These are phyloP conservation scores for Mycena sp. DNA, from an alignment of 1,284 basidiomycete species.

Conservation along the genomic window DNA sequence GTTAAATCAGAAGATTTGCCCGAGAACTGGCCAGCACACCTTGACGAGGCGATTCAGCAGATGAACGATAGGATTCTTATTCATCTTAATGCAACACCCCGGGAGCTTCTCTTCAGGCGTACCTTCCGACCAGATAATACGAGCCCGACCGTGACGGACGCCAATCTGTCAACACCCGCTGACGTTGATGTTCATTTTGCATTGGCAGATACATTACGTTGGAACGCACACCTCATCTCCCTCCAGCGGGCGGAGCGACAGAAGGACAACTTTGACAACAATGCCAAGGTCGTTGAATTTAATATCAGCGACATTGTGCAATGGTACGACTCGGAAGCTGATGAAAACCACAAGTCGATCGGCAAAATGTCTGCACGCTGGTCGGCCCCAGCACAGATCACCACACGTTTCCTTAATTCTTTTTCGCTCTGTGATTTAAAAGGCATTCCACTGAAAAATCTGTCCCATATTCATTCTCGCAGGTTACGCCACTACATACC, in stretches of 20 bases:
- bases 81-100: neutral
- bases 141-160: neutral
- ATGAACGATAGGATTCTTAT: constrained; percentile 10
- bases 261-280: neutral
- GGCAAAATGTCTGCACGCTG: constrained; percentile 13
- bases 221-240: neutral
- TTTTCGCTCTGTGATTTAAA: constrained; percentile 16
- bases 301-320: constrained; percentile 14
- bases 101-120: no score
- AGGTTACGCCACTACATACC: no score
- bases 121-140: constrained; percentile 1
- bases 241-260: neutral
- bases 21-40: constrained; percentile 41
- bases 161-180: neutral
- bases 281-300: constrained; percentile 7
- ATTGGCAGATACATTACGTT: constrained; percentile 3
- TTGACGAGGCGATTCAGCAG: constrained; percentile 37
- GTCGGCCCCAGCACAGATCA: constrained; percentile 15
- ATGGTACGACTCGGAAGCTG: constrained; percentile 19
- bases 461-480: constrained; percentile 1
- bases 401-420: constrained; percentile 15
- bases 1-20: constrained; percentile 29
- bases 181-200: constrained; percentile 5
- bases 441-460: constrained; percentile 8
- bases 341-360: neutral